Base-by-base conservation (phyloP, 371 early-diverging fungal species). In the Sporodiniella umbellata region DNA sequence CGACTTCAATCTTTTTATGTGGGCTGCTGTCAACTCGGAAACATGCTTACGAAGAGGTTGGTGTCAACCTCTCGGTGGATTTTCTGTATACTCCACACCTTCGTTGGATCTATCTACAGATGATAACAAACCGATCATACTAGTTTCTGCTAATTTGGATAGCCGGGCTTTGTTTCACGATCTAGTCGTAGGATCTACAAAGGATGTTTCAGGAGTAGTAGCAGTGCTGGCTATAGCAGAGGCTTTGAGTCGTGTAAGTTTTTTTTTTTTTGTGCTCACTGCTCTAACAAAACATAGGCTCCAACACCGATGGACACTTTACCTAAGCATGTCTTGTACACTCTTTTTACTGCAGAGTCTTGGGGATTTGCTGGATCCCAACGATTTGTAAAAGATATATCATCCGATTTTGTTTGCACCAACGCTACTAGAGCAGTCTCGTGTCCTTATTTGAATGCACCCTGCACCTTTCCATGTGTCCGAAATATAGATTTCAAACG, bases 311-410 rank as follows among this genome's bases (percentile, higher is more conserved):
- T 75, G 15, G 59, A 70, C 11, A 31, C 60, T 0, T 65, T 88
- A 44, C 69, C 73, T 8, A 85, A 85, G 40, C 81, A 87, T 56
- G 78, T 92, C 28, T 6, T 92, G 17, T 92, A 86, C 58, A 84
- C 87, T 7, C 62, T 79, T 8, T 92, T 92, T 57, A 64, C 80
- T 8, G 86, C 81, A 18, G 92, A 92, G 58, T 54, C 83, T 15
- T 92, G 87, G 84, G 88, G 82, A 19, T 86, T 83, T 63, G 78
- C 87, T 23, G 92, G 92, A 3, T 92, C 92, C 0, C 83, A 88
- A 53, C 77, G 90, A 24, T 89, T 92, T 66, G 88, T 89, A 1
- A 57, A 86, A 35, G 90, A 90, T 60, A 77, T 92, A 8, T 64
- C 75, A 1, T 47, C 59, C 1, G 75, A 72, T 10, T 80, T 86